Evolutionary conservation across 2,329 filamentous ascomycete genomes (phyloP), one percentile per base, ranked within the genome.

Genomic region (Aspergillus awamori): DNA sequence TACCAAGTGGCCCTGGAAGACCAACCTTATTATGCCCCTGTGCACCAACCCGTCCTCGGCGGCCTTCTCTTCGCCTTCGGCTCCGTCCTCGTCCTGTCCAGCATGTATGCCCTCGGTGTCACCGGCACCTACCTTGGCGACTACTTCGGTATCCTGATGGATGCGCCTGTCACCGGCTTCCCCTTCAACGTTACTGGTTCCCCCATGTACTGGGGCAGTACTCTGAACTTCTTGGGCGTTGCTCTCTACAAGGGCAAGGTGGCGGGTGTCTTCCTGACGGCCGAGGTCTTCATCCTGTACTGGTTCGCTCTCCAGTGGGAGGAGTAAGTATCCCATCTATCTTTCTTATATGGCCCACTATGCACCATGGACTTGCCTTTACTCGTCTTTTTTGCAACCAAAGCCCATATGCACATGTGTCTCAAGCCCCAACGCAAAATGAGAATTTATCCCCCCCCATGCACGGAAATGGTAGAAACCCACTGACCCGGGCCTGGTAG

Each of bases 141-240:
- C 82, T 99, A 99, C 83, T 99, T 98, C 75, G 95, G 95, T 69
- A 97, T 98, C 76, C 84, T 99, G 67, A 96, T 97, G 93, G 94
- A 98, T 75, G 82, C 89, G 68, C 94, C 94, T 71, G 93, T 99
- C 56, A 96, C 93, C 11, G 90, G 91, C 13, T 99, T 99, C 76
- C 95, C 95, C 2, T 99, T 99, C 84, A 98, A 91, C 78, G 85
- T 98, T 63, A 93, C 89, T 58, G 86, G 87, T 67, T 90, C 92
- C 56, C 95, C 95, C 64, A 99, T 99, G 95, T 99, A 99, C 83
- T 91, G 93, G 81, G 95, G 95, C 61, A 92, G 89, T 64, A 95
- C 94, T 24, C 84, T 96, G 84, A 94, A 90, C 80, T 99, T 99
- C 80, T 80, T 98, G 60, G 95, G 92, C 24, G 91, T 90, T 2